Evolutionary conservation across 1,284 basidiomycete species (phyloP).

Genomic region (Pseudozyma pruni): DNA sequence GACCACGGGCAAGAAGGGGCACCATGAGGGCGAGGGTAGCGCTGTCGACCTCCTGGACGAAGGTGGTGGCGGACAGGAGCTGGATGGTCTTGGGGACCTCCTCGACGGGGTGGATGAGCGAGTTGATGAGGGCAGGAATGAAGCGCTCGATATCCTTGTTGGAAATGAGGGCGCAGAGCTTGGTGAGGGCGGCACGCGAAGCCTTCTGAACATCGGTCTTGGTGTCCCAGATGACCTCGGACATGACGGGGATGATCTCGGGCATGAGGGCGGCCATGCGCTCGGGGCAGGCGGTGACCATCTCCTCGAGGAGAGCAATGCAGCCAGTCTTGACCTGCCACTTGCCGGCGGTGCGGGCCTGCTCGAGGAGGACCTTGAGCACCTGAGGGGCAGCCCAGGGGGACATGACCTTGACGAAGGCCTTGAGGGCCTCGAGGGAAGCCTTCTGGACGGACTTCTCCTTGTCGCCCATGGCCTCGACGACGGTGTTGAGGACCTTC

Average conservation of each 20-base stretch:
- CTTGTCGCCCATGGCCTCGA: conserved; percentile 94
- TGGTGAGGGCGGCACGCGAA: conserved; percentile 91
- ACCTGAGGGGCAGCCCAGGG: conserved; percentile 87
- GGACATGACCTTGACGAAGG: conserved; percentile 84
- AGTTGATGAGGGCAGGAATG: conserved; percentile 90
- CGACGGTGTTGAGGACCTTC: conserved; percentile 82
- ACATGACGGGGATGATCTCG: conserved; percentile 92
- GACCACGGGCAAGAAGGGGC: conserved; percentile 94
- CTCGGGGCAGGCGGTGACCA: conserved; percentile 83
- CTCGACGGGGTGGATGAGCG: conserved; percentile 98
- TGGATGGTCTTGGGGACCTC: conserved; percentile 96
- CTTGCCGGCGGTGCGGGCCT: conserved; percentile 96
- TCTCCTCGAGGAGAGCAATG: conserved; percentile 85
- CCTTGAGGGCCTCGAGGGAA: conserved; percentile 84
- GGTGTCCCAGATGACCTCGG: conserved; percentile 99
- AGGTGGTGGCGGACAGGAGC: conserved; percentile 98
- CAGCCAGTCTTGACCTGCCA: conserved; percentile 98
- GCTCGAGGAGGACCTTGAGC: conserved; percentile 88
- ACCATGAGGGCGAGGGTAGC: conserved; percentile 99
- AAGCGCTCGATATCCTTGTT: conserved; percentile 96
- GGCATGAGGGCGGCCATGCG: conserved; percentile 93
- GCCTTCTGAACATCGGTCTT: conserved; percentile 99
- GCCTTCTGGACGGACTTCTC: conserved; percentile 84
- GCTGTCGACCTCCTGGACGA: conserved; percentile 99
- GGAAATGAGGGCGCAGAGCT: conserved; percentile 76